Evolutionary conservation across 2,329 filamentous ascomycete species (phyloP).

Genomic region (Zelopaecilomyces penicillatus): DNA sequence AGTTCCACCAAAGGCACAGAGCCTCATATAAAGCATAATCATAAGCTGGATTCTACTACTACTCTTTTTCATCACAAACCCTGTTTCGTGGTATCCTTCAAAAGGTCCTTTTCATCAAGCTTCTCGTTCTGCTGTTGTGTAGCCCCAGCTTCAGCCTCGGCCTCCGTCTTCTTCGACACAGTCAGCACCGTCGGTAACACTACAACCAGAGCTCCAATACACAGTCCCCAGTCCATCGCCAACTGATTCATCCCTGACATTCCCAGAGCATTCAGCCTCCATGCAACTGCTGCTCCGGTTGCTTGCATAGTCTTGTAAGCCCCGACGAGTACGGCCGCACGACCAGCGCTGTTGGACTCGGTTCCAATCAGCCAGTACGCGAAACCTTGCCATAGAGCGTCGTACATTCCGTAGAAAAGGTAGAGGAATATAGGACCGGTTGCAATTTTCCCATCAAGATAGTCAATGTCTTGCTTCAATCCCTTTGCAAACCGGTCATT

Average conservation of each 20-base stretch:
- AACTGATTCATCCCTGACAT: constrained; percentile 32
- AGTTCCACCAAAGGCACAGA: too few relatives aligned
- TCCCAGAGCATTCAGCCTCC: constrained; percentile 31
- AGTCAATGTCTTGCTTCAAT: constrained; percentile 41
- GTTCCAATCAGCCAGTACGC: constrained; percentile 54
- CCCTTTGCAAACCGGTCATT: constrained; percentile 32
- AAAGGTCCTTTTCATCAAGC: too few relatives aligned
- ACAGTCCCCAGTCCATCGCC: constrained; percentile 37
- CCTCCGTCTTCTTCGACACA: not conserved
- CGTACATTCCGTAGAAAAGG: constrained; percentile 84
- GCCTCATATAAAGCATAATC: too few relatives aligned
- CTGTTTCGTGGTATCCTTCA: too few relatives aligned
- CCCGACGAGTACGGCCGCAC: constrained; percentile 36
- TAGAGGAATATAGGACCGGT: constrained; percentile 79
- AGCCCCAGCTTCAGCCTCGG: not conserved
- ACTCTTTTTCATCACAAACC: too few relatives aligned
- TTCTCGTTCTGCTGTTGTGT: too few relatives aligned
- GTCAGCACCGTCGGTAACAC: constrained; percentile 30
- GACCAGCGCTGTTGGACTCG: constrained; percentile 31
- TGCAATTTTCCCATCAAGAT: constrained; percentile 52
- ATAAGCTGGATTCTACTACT: too few relatives aligned
- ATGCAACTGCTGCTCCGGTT: constrained; percentile 36
- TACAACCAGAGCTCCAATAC: constrained; percentile 33
- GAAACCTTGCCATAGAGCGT: constrained; percentile 75
- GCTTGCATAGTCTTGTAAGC: constrained; percentile 38